A percentile compares a stretch with the other conserved stretches of the same genome.
Evolutionary conservation across 768 basidiomycete species (phyloP).

Genomic region (Hygrophoropsis aurantiaca): DNA sequence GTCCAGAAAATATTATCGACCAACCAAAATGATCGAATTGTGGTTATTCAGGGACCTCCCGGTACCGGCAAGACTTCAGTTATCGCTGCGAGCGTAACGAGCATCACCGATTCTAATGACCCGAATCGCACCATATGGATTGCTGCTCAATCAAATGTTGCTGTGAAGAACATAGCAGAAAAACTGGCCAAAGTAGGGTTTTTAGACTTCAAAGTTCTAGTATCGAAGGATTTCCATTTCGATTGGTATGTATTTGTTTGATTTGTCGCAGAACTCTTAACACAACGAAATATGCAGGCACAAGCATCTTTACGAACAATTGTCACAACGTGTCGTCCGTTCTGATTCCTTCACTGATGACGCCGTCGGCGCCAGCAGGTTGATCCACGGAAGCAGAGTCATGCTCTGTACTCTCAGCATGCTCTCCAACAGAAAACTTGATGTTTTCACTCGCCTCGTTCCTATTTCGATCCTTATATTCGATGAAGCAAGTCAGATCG

Average conservation of each 20-base stretch:
- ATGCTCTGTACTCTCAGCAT: conserved; percentile 51
- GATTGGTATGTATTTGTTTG: conserved; percentile 36
- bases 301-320: conserved; percentile 44
- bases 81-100: conserved; percentile 36
- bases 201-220: conserved; percentile 37
- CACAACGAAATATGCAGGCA: conserved; percentile 41
- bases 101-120: conserved; percentile 11
- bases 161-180: conserved; percentile 54
- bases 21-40: conserved; percentile 17
- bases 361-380: conserved; percentile 13
- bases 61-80: conserved; percentile 47
- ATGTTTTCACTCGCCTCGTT: conserved; percentile 18
- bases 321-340: conserved; percentile 35
- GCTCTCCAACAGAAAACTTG: conserved; percentile 32
- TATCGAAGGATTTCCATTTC: conserved; percentile 46
- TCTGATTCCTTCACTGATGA: conserved; percentile 28
- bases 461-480: conserved; percentile 41
- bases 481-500: conserved; percentile 51
- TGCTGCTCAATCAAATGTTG: conserved; percentile 50
- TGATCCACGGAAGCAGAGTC: conserved; percentile 31
- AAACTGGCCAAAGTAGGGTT: conserved; percentile 35
- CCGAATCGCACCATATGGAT: conserved; percentile 33
- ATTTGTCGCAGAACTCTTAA: neutral
- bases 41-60: conserved; percentile 36
- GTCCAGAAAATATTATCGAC: conserved; percentile 31